A percentile compares a stretch with the other conserved stretches of the same genome.
These are phyloP conservation scores for Moricandia arvensis DNA, from an alignment of 345 rosid genomes.

Conservation along the genomic window DNA sequence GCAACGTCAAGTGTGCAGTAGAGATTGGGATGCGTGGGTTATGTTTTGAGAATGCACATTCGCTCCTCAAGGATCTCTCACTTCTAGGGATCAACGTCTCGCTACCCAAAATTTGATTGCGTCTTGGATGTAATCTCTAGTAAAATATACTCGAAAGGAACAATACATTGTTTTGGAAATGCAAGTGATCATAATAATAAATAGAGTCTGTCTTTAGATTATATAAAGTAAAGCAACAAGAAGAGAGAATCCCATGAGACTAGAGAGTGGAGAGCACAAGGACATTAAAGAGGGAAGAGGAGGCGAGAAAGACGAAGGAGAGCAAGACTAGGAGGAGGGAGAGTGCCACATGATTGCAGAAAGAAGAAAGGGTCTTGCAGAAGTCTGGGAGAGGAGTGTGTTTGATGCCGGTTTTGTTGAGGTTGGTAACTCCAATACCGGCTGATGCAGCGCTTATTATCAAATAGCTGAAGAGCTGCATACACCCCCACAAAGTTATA, in stretches of 20 bases:
- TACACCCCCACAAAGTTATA: not conserved
- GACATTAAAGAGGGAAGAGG: slow-evolving; percentile 57
- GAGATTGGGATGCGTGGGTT: slow-evolving; percentile 71
- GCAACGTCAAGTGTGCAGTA: slow-evolving; percentile 67
- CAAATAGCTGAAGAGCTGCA: slow-evolving; percentile 63
- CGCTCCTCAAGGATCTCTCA: slow-evolving; percentile 51
- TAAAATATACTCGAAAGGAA: not conserved
- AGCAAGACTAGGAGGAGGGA: slow-evolving; percentile 72
- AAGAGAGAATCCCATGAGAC: slow-evolving; percentile 4
- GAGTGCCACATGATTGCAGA: slow-evolving; percentile 71
- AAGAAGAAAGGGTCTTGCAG: slow-evolving; percentile 67
- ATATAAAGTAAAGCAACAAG: slow-evolving; percentile 5
- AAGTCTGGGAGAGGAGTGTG: slow-evolving; percentile 76
- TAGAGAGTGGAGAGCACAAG: slow-evolving; percentile 51
- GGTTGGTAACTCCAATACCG: slow-evolving; percentile 70
- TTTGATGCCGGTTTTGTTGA: slow-evolving; percentile 74
- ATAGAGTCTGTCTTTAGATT: not conserved
- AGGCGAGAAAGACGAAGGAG: slow-evolving; percentile 51
- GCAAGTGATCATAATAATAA: slow-evolving; percentile 10
- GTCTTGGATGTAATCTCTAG: slow-evolving; percentile 1
- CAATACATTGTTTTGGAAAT: not conserved
- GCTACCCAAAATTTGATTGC: slow-evolving; percentile 11
- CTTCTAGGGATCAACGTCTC: slow-evolving; percentile 50
- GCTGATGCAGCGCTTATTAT: slow-evolving; percentile 81
- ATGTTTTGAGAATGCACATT: slow-evolving; percentile 58